Evolutionary conservation across 2,329 filamentous ascomycete species (phyloP).

Genomic region (Thermothelomyces thermophilus): DNA sequence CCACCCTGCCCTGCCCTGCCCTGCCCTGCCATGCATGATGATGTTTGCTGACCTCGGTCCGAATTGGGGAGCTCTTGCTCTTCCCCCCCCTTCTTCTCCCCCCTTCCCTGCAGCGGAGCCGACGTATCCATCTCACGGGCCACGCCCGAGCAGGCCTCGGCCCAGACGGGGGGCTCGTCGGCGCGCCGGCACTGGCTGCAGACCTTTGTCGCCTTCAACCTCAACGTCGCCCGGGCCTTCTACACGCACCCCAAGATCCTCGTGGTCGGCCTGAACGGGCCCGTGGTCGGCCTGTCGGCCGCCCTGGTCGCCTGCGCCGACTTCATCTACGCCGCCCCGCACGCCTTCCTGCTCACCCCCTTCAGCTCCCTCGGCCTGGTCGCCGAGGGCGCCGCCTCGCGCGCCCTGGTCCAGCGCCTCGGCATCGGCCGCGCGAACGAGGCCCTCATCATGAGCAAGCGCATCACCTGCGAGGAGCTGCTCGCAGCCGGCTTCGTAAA

Average conservation of each 20-base stretch:
- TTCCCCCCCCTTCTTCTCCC: too few relatives aligned
- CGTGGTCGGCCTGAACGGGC: slow-evolving; percentile 84
- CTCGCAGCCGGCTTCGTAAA: slow-evolving; percentile 77
- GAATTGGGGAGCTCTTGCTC: too few relatives aligned
- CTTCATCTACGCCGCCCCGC: slow-evolving; percentile 82
- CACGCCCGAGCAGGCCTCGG: slow-evolving; percentile 9
- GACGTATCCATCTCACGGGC: slow-evolving; percentile 57
- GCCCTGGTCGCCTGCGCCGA: slow-evolving; percentile 78
- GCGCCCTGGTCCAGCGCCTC: slow-evolving; percentile 71
- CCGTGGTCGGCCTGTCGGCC: slow-evolving; percentile 80
- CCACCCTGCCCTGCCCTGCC: neutral
- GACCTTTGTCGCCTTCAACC: slow-evolving; percentile 75
- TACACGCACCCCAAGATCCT: slow-evolving; percentile 93
- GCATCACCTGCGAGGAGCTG: slow-evolving; percentile 67
- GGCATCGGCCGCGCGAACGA: slow-evolving; percentile 82
- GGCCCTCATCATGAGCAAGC: slow-evolving; percentile 83
- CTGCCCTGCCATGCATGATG: too few relatives aligned
- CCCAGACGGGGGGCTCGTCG: neutral
- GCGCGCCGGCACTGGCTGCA: slow-evolving; percentile 53
- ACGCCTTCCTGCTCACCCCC: slow-evolving; percentile 81
- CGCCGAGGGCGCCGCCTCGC: slow-evolving; percentile 75
- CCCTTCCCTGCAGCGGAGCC: slow-evolving; percentile 58
- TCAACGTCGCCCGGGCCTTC: slow-evolving; percentile 84
- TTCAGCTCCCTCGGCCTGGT: slow-evolving; percentile 88
- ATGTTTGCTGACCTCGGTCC: too few relatives aligned